Base-by-base conservation (phyloP, 441 rosid genomes). In the Corymbia calophylla region DNA sequence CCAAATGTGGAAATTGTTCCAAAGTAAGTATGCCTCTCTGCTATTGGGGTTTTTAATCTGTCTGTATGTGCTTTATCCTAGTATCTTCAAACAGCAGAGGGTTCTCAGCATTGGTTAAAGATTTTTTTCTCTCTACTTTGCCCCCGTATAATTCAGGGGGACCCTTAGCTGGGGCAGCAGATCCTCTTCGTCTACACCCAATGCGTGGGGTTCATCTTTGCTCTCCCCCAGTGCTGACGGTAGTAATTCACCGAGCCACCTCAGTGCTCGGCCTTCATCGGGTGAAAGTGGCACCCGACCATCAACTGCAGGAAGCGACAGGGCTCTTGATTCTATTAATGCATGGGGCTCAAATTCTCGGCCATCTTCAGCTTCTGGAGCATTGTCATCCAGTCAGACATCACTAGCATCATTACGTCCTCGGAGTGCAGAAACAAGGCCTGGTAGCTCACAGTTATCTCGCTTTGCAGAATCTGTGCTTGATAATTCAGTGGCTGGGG, bases 1-100 rank as follows among this genome's bases (percentile, higher is more conserved):
- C 99, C 99, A 17, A 95, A 93, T 93, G 99, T 97, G 90, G 99
- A 98, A 93, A 96, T 98, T 92, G 99, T 97, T 88, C 99, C 99
- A 93, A 98, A 97, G 99, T 98, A 93, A 98, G 99, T 94, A 84
- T 80, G 32, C 62, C 64, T 81, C 88, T 32, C 27, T 87, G 55
- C 81, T 16, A 86, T 87, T 81, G 86, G 87, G 39, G 85, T 90
- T 49, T 91, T 60, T 64, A 32, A 19, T 87, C 32, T 9, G 29
- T 64, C 3, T 23, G 19, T 44, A 32, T 14, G 53, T 81, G 31
- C 9, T 89, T 87, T 47, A n/a, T 80, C 54, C 58, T 32, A 7
- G 27, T n/a, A 51, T 18, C n/a, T 77, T 77, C 51, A 44, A 44
- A 77, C 10, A 2, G n/a, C n/a, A 77, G 51, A 39, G 84, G 84